These are phyloP conservation scores for Solanum sitiens DNA, from an alignment of 257 asterid species.

Conservation along the genomic window DNA sequence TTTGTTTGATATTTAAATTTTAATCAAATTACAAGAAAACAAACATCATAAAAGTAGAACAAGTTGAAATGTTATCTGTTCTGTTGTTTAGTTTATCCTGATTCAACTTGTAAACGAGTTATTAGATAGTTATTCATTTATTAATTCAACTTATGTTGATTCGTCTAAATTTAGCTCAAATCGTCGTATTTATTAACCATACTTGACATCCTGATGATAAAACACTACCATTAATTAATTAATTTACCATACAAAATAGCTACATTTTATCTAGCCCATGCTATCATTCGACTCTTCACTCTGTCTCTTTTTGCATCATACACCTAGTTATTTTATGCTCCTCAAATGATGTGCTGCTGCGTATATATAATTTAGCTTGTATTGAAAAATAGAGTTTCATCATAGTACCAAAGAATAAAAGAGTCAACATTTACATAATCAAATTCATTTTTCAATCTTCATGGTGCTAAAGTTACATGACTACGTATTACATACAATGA, in stretches of 20 bases:
- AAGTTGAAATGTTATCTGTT: not conserved
- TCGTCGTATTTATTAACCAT: not conserved
- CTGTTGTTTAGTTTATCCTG: not conserved
- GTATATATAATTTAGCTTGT: not conserved
- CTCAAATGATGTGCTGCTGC: not conserved
- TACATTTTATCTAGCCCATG: not conserved
- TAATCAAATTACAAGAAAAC: not conserved
- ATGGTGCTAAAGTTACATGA: constrained; percentile 3
- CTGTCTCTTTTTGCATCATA: not conserved
- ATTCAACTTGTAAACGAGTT: not conserved
- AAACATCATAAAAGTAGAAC: not conserved
- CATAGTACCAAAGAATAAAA: not conserved
- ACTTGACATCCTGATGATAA: not conserved
- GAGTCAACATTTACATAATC: not conserved
- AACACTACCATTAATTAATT: not conserved
- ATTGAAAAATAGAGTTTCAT: not conserved
- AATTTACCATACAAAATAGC: not conserved
- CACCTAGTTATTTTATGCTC: not conserved
- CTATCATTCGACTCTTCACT: not conserved
- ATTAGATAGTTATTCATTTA: not conserved
- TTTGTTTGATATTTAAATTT: too few relatives aligned
- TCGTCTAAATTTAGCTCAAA: not conserved
- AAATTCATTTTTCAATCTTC: not conserved
- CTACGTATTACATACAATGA: constrained; percentile 2
- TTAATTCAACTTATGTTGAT: not conserved